Evolutionary conservation across 768 basidiomycete genomes (phyloP), one percentile per base, ranked within the genome.

Genomic region (Pleurotus tuoliensis): DNA sequence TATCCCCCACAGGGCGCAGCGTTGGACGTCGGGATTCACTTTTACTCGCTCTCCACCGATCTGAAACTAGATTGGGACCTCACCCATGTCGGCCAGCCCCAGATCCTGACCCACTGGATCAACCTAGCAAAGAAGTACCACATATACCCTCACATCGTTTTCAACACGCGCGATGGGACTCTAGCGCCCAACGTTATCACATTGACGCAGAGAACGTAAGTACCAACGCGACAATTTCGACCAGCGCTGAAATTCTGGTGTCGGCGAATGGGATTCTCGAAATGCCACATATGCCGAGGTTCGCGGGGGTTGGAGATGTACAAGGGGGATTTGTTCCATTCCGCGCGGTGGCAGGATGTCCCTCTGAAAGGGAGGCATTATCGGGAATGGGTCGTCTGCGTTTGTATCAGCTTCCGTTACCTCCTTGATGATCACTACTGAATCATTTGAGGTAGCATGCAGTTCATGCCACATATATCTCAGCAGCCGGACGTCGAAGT

Each of bases 321-420:
- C 66, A 68, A 76, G 50, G 84, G 85, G 1, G 48, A 63, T 4
- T 64, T 73, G 41, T 86, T 82, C 57, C 84, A 86, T 64, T 80
- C 82, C 4, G 78, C 80, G 6, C 60, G 69, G 13, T 87, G 84
- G 82, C 62, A 75, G 25, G 67, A 68, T 6, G 68, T 75, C 4
- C 67, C 75, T 9, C 66, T 85, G 20, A 62, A 63, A 6, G 71
- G 71, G 5, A 83, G 83, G 77, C 1, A 78, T 87, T 4, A 74
- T 86, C 58, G 86, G 84, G 7, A 83, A 82, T 59, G 84, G 81
- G 1, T 75, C 76, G 39, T 80, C 81, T 30, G 82, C 77, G 76
- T 82, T 60, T 45, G 75, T 69, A n/a, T 58, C 44, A 18, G 61
- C 15, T 60, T 69, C 11, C 27, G 30, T 30, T 30, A 8, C 30